Conservation (phyloP, 208 protist genomes). For the Trypanosomatidae sp. region DNA sequence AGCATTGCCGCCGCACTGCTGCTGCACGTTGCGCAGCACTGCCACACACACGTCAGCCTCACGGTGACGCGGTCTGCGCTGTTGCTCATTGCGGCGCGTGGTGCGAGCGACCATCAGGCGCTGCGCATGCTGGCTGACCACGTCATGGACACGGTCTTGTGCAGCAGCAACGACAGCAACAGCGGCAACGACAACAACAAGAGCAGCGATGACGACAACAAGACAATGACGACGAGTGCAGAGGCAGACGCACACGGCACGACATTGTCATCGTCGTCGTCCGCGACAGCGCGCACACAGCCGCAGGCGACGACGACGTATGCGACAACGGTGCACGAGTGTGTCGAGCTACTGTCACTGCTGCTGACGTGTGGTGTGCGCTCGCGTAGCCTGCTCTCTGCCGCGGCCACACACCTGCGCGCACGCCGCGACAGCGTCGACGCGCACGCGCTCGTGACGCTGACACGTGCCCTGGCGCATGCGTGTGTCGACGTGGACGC, state of each 20-base stretch:
- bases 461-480: too few species aligned
- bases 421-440: slow-evolving; percentile 9
- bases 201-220: too few species aligned
- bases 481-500: too few species aligned
- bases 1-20: slow-evolving; percentile 40
- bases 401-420: slow-evolving; percentile 12
- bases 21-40: slow-evolving; percentile 39
- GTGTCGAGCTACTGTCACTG: slow-evolving; percentile 30
- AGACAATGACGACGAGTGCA: too few species aligned
- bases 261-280: too few species aligned
- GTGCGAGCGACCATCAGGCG: slow-evolving; percentile 30
- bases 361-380: slow-evolving; percentile 58
- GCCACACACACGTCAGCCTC: slow-evolving; percentile 13
- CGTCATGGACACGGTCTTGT: slow-evolving; percentile 25
- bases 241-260: too few species aligned
- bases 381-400: slow-evolving; percentile 26
- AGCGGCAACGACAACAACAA: too few species aligned
- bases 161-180: slow-evolving; percentile 15
- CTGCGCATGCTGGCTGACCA: slow-evolving; percentile 41
- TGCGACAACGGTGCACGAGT: too few species aligned
- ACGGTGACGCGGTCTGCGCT: slow-evolving; percentile 38
- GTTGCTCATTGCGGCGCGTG: slow-evolving; percentile 32
- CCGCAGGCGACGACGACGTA: too few species aligned
- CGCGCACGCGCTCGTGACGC: slow-evolving; percentile 8
- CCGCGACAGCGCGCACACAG: too few species aligned